phyloP scores from a whole-genome alignment of 768 basidiomycete species.

The Pleurotus tuoliensis region DNA sequence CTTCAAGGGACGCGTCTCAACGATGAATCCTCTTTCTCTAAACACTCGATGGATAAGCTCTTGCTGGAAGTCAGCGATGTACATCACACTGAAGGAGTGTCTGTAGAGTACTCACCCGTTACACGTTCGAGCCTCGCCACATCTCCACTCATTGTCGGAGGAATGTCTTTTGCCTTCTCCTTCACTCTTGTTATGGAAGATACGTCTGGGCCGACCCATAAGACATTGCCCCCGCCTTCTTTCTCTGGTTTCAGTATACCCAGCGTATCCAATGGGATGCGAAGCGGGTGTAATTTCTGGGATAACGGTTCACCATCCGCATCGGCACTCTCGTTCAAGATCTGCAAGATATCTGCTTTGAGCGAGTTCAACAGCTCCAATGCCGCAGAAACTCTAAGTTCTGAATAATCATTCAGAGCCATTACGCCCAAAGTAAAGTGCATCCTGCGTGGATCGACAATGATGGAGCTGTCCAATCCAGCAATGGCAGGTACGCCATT shows the following conservation, averaged over 20 bases:
- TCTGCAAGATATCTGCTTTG: conserved; percentile 34
- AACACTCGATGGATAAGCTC: conserved; percentile 41
- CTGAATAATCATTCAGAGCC: conserved; percentile 33
- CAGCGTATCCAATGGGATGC: conserved; percentile 42
- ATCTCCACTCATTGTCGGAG: no score
- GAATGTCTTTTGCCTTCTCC: background rate
- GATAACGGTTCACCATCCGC: background rate
- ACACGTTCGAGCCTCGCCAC: background rate
- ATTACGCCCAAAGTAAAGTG: conserved; percentile 78
- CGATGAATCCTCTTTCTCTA: conserved; percentile 36
- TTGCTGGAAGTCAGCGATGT: conserved; percentile 12
- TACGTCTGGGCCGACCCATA: conserved; percentile 50
- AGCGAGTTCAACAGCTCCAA: conserved; percentile 40
- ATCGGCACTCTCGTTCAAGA: conserved; percentile 26
- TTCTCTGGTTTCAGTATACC: conserved; percentile 36
- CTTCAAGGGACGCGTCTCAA: conserved; percentile 47
- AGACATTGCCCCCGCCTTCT: conserved; percentile 42
- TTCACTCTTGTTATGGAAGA: background rate
- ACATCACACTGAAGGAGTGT: background rate
- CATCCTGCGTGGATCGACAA: conserved; percentile 54
- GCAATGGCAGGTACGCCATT: conserved; percentile 26
- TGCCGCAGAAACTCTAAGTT: conserved; percentile 34
- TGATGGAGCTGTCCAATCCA: conserved; percentile 59
- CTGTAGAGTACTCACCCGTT: background rate
- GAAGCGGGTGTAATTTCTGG: conserved; percentile 17